Evolutionary conservation across 805 yeast genomes (phyloP).

Genomic region (Kuraishia ogatae): DNA sequence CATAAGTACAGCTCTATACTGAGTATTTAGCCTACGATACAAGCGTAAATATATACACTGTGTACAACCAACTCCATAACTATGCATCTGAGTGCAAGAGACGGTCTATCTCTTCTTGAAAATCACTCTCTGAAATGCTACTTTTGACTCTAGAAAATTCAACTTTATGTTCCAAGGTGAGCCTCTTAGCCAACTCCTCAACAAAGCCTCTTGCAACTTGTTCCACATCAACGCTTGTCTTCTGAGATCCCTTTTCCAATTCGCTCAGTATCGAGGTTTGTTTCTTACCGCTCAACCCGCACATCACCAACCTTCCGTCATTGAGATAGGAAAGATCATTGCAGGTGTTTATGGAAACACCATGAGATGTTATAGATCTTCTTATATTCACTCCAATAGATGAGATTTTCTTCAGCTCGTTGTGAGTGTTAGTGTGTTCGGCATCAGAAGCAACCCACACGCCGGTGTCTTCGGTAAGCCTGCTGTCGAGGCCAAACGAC

Average conservation of each 20-base stretch:
- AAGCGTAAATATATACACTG: not conserved
- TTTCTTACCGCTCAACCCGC: slow-evolving; percentile 65
- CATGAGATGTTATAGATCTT: slow-evolving; percentile 81
- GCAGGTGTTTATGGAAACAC: slow-evolving; percentile 69
- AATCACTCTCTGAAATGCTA: not conserved
- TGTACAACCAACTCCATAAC: not conserved
- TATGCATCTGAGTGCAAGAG: not conserved
- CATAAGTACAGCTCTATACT: no score
- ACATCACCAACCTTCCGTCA: slow-evolving; percentile 55
- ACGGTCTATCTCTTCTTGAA: not conserved
- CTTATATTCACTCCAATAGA: slow-evolving; percentile 86
- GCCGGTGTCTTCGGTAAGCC: slow-evolving; percentile 68
- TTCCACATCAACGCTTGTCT: slow-evolving; percentile 27
- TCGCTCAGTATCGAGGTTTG: slow-evolving; percentile 43
- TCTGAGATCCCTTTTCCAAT: slow-evolving; percentile 1
- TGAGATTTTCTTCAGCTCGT: slow-evolving; percentile 55
- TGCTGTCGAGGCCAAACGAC: slow-evolving; percentile 30
- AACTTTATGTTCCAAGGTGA: not conserved
- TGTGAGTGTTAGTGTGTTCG: slow-evolving; percentile 5
- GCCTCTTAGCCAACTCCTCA: not conserved
- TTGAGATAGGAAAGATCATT: slow-evolving; percentile 72
- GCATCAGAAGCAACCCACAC: no score
- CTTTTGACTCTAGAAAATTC: not conserved
- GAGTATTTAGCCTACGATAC: no score
- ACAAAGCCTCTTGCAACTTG: not conserved